Evolutionary conservation across 2,329 filamentous ascomycete species (phyloP).

Genomic region (Pestalotiopsis fici): DNA sequence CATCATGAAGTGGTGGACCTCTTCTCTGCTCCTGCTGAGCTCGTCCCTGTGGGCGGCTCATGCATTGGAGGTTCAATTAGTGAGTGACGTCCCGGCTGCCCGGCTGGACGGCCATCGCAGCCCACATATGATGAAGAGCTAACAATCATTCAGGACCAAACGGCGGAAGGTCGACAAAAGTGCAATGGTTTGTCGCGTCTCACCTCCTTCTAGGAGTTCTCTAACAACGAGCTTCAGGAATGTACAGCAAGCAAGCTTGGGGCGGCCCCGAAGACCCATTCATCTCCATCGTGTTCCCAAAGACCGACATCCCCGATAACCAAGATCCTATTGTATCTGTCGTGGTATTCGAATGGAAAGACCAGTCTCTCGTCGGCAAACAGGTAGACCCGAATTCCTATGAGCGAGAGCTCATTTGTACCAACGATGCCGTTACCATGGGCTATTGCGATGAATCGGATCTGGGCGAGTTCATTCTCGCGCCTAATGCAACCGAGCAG

Average conservation of each 20-base stretch:
- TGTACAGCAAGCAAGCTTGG: conserved; percentile 92
- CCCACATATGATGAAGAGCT: neutral
- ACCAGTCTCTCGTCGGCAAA: conserved; percentile 77
- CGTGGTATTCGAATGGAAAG: conserved; percentile 92
- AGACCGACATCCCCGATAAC: conserved; percentile 57
- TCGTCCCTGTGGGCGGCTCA: conserved; percentile 54
- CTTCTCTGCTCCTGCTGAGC: conserved; percentile 50
- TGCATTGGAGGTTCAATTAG: conserved; percentile 61
- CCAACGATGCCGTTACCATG: conserved; percentile 66
- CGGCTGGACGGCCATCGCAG: neutral
- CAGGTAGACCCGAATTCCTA: conserved; percentile 38
- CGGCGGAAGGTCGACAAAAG: conserved; percentile 75
- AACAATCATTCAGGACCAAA: conserved; percentile 62
- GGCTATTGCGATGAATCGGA: conserved; percentile 76
- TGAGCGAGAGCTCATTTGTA: conserved; percentile 73
- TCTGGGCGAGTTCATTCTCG: conserved; percentile 81
- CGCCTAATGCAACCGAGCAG: conserved; percentile 70
- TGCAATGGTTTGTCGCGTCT: conserved; percentile 58
- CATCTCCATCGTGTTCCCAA: conserved; percentile 80
- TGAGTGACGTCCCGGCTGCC: conserved; percentile 31
- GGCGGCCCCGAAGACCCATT: conserved; percentile 86
- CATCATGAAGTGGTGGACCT: conserved; percentile 57
- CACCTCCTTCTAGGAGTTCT: neutral
- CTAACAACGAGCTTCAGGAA: conserved; percentile 56
- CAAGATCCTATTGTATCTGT: conserved; percentile 78